These are phyloP conservation scores for Scytalidium lignicola DNA, from an alignment of 2,329 filamentous ascomycete species.

Conservation along the genomic window DNA sequence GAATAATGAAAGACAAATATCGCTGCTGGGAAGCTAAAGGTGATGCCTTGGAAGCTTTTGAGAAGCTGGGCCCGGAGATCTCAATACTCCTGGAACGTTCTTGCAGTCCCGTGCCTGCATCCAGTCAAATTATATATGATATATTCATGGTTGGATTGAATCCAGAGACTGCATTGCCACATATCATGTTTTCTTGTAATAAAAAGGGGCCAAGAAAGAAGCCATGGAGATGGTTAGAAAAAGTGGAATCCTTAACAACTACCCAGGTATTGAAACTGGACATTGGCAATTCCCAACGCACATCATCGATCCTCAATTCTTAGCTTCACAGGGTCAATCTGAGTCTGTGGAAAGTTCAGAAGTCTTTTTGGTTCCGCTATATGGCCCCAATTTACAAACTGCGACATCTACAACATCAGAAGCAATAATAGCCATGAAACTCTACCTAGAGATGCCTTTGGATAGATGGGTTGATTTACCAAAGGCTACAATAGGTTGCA, in stretches of 20 bases:
- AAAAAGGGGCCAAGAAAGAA: neutral
- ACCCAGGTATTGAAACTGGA: slow-evolving; percentile 3
- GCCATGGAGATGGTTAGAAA: slow-evolving; percentile 4
- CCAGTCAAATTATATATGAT: too few species aligned
- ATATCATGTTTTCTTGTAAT: slow-evolving; percentile 9
- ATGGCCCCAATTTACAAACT: too few species aligned
- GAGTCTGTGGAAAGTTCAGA: too few species aligned
- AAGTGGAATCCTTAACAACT: slow-evolving; percentile 7
- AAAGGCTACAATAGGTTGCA: too few species aligned
- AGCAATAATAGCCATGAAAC: too few species aligned
- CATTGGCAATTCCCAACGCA: neutral
- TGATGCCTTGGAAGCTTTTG: neutral
- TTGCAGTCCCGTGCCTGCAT: too few species aligned
- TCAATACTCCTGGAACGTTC: neutral
- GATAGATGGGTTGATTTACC: too few species aligned
- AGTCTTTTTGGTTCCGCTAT: too few species aligned
- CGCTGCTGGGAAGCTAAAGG: slow-evolving; percentile 5
- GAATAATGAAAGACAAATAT: neutral
- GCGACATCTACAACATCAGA: too few species aligned
- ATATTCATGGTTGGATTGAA: slow-evolving; percentile 6
- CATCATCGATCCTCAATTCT: too few species aligned
- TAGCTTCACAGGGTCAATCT: too few species aligned
- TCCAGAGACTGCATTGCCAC: slow-evolving; percentile 3
- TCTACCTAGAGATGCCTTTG: too few species aligned
- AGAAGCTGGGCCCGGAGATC: neutral